Evolutionary conservation across 2,329 filamentous ascomycete species (phyloP), one percentile per base, ranked within the genome.

Genomic region (Ceratocystis harringtonii): DNA sequence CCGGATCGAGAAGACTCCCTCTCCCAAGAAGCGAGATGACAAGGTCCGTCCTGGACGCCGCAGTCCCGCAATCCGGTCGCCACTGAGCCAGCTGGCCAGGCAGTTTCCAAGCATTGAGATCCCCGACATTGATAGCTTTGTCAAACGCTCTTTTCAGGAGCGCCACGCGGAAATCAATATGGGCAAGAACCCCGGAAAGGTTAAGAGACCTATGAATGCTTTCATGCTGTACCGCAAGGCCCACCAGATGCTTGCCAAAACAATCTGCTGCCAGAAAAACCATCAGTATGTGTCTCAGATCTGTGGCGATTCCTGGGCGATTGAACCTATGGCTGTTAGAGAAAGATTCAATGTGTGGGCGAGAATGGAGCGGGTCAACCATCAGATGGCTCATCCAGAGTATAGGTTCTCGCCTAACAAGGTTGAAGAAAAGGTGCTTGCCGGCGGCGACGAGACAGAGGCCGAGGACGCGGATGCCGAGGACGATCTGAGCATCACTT

Each of bases 211-310:
- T 2, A 95, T 96, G 87, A 99, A 99, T 74, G 92, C 90, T 0
- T 99, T 97, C 78, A 96, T 99, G 88, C 79, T 99, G 62, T 99
- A 99, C 74, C 87, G 94, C 52, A 96, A 94, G 69, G 90, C 90
- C 5, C 96, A 90, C 72, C 89, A 95, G 68, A 89, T 94, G 68
- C 81, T 91, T 41, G 90, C 89, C 67, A 96, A 96, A 75, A 80
- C 83, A 63, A 89, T 86, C 79, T 89, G 88, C 70, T 78, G 84
- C 15, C 85, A 94, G 71, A 92, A 94, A 74, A 96, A 97, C 76
- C 92, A 99, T 74, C 92, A 99, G 74, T 79, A 94, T 44, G 88
- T 97, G 30, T 97, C 92, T 1, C 84, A 86, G 58, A 84, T 94
- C n/a, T 90, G 90, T 66, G 94, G 92, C 32, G 79, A 84, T 65